Conservation (phyloP, 176 grass and related monocot species). For the Oryza coarctata region DNA sequence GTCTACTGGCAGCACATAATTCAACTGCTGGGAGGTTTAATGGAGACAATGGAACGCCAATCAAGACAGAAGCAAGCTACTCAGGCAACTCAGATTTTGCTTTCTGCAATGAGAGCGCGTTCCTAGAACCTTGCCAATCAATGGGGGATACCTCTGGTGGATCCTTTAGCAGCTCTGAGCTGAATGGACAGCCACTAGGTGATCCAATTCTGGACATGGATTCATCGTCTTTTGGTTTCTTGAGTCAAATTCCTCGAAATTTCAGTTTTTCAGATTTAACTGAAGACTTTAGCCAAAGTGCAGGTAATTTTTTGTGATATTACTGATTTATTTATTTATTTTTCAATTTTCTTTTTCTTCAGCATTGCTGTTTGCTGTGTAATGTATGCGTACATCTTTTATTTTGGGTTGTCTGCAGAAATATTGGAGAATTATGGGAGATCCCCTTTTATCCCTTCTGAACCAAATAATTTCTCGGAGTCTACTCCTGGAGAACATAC, state of each 20-base stretch:
- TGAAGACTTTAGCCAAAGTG: slow-evolving; percentile 87
- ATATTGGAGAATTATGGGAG: slow-evolving; percentile 97
- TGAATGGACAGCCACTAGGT: slow-evolving; percentile 68
- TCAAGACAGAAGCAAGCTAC: slow-evolving; percentile 81
- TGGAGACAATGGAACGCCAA: slow-evolving; percentile 62
- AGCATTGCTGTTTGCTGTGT: slow-evolving; percentile 14
- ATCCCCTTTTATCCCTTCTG: slow-evolving; percentile 88
- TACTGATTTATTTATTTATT: slow-evolving; percentile 4
- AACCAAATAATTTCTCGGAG: slow-evolving; percentile 74
- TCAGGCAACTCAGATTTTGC: slow-evolving; percentile 67
- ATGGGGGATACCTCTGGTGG: slow-evolving; percentile 82
- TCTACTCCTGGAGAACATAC: slow-evolving; percentile 59
- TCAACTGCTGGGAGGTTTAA: slow-evolving; percentile 52
- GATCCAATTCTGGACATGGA: slow-evolving; percentile 76
- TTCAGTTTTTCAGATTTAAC: slow-evolving; percentile 98
- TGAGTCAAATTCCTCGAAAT: slow-evolving; percentile 94
- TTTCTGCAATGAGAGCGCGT: slow-evolving; percentile 60
- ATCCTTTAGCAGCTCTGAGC: slow-evolving; percentile 83
- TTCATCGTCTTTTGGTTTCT: slow-evolving; percentile 71
- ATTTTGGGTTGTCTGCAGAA: slow-evolving; percentile 50
- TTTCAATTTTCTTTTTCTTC: not conserved
- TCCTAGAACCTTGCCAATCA: slow-evolving; percentile 68
- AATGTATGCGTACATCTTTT: not conserved
- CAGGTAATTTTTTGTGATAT: slow-evolving; percentile 52
- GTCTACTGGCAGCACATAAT: slow-evolving; percentile 57